phyloP scores from a whole-genome alignment of 2,329 filamentous ascomycete species.

The Penicillium sclerotigenum region DNA sequence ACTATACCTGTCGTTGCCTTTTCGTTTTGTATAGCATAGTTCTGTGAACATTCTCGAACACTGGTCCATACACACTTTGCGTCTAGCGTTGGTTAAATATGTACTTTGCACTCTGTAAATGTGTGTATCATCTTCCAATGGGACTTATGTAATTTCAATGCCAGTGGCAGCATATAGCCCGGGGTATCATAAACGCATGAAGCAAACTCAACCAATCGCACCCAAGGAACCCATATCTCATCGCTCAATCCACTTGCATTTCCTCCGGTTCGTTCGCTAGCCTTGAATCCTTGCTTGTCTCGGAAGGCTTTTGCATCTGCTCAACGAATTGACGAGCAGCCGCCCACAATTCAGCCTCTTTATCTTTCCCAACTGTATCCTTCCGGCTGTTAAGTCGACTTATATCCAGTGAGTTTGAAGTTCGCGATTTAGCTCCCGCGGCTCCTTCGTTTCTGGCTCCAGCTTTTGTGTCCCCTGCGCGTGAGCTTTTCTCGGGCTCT shows the following conservation, averaged over 20 bases:
- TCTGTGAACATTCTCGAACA: conserved; percentile 14
- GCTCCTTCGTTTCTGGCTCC: conserved; percentile 27
- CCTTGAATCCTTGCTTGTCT: conserved; percentile 8
- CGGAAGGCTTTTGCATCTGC: conserved; percentile 26
- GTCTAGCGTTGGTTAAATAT: not conserved
- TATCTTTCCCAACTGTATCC: conserved; percentile 74
- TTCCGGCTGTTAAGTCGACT: conserved; percentile 87
- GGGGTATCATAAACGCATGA: conserved; percentile 14
- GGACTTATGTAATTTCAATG: conserved; percentile 1
- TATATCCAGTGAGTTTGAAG: conserved; percentile 67
- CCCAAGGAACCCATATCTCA: conserved; percentile 46
- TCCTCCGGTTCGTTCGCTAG: conserved; percentile 25
- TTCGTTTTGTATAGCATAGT: conserved; percentile 18
- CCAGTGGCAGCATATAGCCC: not conserved
- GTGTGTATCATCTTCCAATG: conserved; percentile 8
- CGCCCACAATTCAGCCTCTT: conserved; percentile 77
- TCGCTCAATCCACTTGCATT: conserved; percentile 41
- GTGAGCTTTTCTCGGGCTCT: conserved; percentile 40
- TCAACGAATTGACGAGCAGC: conserved; percentile 57
- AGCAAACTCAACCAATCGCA: not conserved
- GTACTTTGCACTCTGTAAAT: not conserved
- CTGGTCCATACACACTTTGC: not conserved
- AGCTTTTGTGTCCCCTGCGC: conserved; percentile 31
- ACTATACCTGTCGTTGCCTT: conserved; percentile 13
- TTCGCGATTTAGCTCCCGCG: conserved; percentile 20